Conservation (phyloP, 2,329 filamentous ascomycete genomes). For the Aureobasidium sp. region DNA sequence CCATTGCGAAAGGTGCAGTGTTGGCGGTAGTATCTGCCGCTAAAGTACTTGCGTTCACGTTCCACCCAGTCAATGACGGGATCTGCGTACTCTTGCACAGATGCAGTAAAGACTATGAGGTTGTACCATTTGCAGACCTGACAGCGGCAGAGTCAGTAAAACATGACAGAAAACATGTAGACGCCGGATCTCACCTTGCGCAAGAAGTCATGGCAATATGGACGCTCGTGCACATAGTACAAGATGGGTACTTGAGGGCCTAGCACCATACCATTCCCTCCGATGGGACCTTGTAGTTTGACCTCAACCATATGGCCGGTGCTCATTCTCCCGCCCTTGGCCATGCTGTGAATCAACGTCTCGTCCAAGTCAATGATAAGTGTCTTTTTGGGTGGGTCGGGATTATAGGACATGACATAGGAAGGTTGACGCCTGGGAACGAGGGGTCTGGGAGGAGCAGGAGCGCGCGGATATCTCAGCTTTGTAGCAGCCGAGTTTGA, state of each 20-base stretch:
- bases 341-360: constrained; percentile 95
- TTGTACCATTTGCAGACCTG: constrained; percentile 97
- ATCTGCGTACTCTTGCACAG: constrained; percentile 96
- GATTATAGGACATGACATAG: constrained; percentile 58
- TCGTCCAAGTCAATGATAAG: constrained; percentile 93
- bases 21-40: constrained; percentile 87
- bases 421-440: constrained; percentile 86
- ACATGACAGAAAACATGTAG: neutral
- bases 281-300: constrained; percentile 48
- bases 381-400: constrained; percentile 72
- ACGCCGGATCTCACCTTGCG: constrained; percentile 53
- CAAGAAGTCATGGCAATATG: constrained; percentile 93
- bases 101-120: constrained; percentile 90
- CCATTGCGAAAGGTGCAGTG: constrained; percentile 95
- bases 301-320: constrained; percentile 99
- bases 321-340: constrained; percentile 90
- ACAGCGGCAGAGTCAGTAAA: neutral
- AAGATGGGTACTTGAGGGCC: constrained; percentile 91
- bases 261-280: constrained; percentile 58
- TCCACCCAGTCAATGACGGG: constrained; percentile 99
- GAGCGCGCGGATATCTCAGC: constrained; percentile 82
- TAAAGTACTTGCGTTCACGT: constrained; percentile 93
- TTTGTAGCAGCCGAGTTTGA: constrained; percentile 64
- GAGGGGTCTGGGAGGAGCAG: constrained; percentile 79
- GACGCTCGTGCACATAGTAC: constrained; percentile 98